phyloP scores from a whole-genome alignment of 345 rosid species.

The Heritiera littoralis region DNA sequence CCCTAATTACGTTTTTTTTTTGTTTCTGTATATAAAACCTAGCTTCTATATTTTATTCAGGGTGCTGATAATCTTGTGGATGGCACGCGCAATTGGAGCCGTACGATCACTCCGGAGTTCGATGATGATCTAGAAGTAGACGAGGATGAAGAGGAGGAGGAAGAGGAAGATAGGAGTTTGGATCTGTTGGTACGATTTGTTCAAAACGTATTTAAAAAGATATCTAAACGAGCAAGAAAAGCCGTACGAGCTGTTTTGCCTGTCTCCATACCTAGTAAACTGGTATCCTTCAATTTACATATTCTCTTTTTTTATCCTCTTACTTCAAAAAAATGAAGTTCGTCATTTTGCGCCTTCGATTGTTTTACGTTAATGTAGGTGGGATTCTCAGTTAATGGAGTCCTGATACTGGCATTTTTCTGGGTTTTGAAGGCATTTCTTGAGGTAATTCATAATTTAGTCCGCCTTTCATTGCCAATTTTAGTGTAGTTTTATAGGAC shows the following conservation, averaged over 20 bases:
- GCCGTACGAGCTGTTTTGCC: constrained; percentile 89
- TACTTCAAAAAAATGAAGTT: background rate
- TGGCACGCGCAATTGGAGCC: constrained; percentile 70
- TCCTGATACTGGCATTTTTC: constrained; percentile 51
- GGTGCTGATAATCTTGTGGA: constrained; percentile 43
- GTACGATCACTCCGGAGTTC: constrained; percentile 54
- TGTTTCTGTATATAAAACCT: background rate
- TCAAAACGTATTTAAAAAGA: constrained; percentile 65
- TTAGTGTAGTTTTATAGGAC: background rate
- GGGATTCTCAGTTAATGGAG: constrained; percentile 58
- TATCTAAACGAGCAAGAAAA: constrained; percentile 74
- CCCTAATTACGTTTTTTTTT: constrained; percentile 7
- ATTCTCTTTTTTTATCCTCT: background rate
- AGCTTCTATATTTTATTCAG: constrained; percentile 17
- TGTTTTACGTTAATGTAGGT: constrained; percentile 44
- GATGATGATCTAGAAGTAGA: constrained; percentile 37
- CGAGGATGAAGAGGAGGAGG: constrained; percentile 55
- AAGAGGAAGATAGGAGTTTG: constrained; percentile 48
- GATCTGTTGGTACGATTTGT: constrained; percentile 73
- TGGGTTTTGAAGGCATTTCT: constrained; percentile 93
- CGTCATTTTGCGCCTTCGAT: background rate
- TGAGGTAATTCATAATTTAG: constrained; percentile 51
- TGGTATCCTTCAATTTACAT: constrained; percentile 37
- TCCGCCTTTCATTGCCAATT: background rate
- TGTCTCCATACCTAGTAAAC: constrained; percentile 54